Evolutionary conservation across 2,329 filamentous ascomycete genomes (phyloP).

Genomic region (Fusarium longipes): DNA sequence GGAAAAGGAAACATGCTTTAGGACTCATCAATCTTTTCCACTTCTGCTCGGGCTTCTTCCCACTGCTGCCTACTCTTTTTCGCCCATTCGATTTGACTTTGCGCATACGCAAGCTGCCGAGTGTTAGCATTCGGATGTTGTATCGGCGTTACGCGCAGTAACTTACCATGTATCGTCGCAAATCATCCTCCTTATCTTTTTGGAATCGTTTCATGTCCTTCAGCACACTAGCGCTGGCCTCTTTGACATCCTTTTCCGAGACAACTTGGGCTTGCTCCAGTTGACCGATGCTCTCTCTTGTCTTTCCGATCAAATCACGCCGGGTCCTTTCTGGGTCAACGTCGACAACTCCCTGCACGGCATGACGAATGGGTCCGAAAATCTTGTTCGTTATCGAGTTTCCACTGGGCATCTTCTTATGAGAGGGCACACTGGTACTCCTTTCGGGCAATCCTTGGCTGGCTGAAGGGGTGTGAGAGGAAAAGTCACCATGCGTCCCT

Average conservation of each 20-base stretch:
- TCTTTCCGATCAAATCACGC: slow-evolving; percentile 95
- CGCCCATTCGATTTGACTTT: slow-evolving; percentile 94
- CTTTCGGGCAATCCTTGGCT: slow-evolving; percentile 76
- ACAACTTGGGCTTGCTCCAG: slow-evolving; percentile 91
- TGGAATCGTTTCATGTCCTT: slow-evolving; percentile 94
- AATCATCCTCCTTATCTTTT: slow-evolving; percentile 92
- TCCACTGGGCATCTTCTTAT: slow-evolving; percentile 86
- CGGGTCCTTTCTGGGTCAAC: slow-evolving; percentile 94
- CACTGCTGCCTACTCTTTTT: slow-evolving; percentile 89
- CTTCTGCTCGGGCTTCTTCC: slow-evolving; percentile 89
- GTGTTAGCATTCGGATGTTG: slow-evolving; percentile 33
- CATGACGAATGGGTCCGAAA: slow-evolving; percentile 94
- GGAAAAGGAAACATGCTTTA: slow-evolving; percentile 46
- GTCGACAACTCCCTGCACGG: slow-evolving; percentile 95
- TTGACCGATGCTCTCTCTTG: slow-evolving; percentile 84
- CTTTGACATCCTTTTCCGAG: slow-evolving; percentile 90
- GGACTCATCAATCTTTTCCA: slow-evolving; percentile 83
- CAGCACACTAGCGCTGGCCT: slow-evolving; percentile 88
- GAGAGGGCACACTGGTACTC: slow-evolving; percentile 58
- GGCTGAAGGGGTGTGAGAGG: slow-evolving; percentile 74
- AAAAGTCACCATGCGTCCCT: slow-evolving; percentile 80
- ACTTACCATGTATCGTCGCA: slow-evolving; percentile 94
- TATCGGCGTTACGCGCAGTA: neutral
- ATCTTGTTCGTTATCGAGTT: slow-evolving; percentile 93
- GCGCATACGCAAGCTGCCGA: slow-evolving; percentile 84